Evolutionary conservation across 805 yeast genomes (phyloP).

Genomic region (Nakazawaea molendinolei): DNA sequence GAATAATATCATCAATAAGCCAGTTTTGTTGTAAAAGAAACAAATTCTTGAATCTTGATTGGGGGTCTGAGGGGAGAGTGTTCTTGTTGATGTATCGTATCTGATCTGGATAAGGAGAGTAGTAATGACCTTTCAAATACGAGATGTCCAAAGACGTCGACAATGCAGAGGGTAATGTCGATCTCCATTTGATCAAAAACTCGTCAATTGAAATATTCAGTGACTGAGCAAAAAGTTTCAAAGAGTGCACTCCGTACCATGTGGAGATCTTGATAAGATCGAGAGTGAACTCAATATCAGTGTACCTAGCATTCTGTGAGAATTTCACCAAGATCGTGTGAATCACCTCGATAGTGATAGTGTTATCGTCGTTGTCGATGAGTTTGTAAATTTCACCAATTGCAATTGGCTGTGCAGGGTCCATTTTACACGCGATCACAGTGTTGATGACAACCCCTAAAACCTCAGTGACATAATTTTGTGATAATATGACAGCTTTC

Average conservation of each 20-base stretch:
- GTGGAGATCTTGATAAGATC: slow-evolving; percentile 37
- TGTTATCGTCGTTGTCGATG: slow-evolving; percentile 22
- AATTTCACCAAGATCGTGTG: slow-evolving; percentile 46
- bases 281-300: slow-evolving; percentile 25
- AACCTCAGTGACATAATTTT: slow-evolving; percentile 11
- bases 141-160: slow-evolving; percentile 60
- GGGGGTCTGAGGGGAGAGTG: slow-evolving; percentile 41
- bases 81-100: slow-evolving; percentile 49
- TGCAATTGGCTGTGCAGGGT: slow-evolving; percentile 1
- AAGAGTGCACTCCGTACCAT: slow-evolving; percentile 60
- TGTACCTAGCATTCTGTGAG: slow-evolving; percentile 18
- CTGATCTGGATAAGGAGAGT: slow-evolving; percentile 30
- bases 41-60: slow-evolving; percentile 41
- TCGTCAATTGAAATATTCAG: slow-evolving; percentile 29
- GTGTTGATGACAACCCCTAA: slow-evolving; percentile 13
- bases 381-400: slow-evolving; percentile 16
- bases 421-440: slow-evolving; percentile 11
- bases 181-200: slow-evolving; percentile 57
- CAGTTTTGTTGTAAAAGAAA: slow-evolving; percentile 51
- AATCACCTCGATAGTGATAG: slow-evolving; percentile 32
- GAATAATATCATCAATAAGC: slow-evolving; percentile 55
- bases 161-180: slow-evolving; percentile 29
- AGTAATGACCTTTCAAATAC: slow-evolving; percentile 45
- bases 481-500: slow-evolving; percentile 26
- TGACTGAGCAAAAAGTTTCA: slow-evolving; percentile 21